Evolutionary conservation across 2,329 filamentous ascomycete species (phyloP), one percentile per base, ranked within the genome.

Genomic region (Fusarium neocosmosporiellum): DNA sequence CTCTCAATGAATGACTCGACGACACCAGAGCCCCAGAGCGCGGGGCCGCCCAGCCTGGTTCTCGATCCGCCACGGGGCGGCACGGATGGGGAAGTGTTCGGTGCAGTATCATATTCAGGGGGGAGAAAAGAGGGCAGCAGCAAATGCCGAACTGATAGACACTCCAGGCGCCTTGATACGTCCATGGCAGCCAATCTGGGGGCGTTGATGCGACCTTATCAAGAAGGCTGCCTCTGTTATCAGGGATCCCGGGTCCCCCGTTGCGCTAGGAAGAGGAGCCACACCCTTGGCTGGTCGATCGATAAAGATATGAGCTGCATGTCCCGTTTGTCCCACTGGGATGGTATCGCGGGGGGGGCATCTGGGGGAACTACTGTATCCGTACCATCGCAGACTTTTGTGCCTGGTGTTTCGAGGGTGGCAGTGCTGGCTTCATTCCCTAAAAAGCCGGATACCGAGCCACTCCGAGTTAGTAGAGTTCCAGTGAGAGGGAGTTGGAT

Each of bases 271-370:
- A 48, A 46, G 57, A 54, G 61, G 68, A 71, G 68, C 57, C 64
- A 62, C 65, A 71, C 60, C 62, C 71, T 72, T 64, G 68, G 36
- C 71, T 48, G 37, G 48, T 54, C 46, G 71, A 72, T 74, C 65
- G 63, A 34, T 34, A 59, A 69, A 55, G 71, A 72, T 58, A 46
- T 34, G 61, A 39, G 27, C 50, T 58, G 50, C 50, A 63, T 57
- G 33, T n/a, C 29, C 29, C 50, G 50, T 48, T 58, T 57, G 61
- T 46, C 48, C 48, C 37, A 39, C 36, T 34, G 60, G 10, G 46
- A 50, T 50, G 46, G 27, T 20, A 50, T 50, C 46, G 46, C 11
- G 46, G 46, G 46, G 46, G 14, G 20, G 41, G 46, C 14, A 18
- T 46, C 54, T 46, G 41, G 46, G 46, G 46, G 46, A 50, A 50